Evolutionary conservation across 352 stramenopile species (phyloP).

Genomic region (Thalassiosira hispida): DNA sequence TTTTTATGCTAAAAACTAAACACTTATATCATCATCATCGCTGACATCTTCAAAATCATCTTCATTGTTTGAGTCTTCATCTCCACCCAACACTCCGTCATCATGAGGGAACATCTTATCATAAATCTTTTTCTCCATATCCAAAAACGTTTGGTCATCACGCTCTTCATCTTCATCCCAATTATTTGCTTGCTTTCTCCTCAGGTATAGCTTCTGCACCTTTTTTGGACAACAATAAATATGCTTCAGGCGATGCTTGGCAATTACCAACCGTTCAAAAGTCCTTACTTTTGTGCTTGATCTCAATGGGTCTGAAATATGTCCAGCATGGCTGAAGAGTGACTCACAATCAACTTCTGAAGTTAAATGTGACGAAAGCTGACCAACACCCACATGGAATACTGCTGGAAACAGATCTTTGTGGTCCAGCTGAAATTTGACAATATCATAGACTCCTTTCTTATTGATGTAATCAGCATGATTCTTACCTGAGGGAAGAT

Average conservation of each 20-base stretch:
- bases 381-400: constrained; percentile 8
- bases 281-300: constrained; percentile 10
- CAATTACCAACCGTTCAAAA: constrained; percentile 28
- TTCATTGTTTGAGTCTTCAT: too few relatives aligned
- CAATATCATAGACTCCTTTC: constrained; percentile 32
- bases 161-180: constrained; percentile 27
- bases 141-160: constrained; percentile 21
- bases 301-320: constrained; percentile 22
- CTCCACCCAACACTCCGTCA: background rate
- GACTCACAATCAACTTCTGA: constrained; percentile 38
- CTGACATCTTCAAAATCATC: constrained; percentile 12
- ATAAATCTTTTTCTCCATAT: constrained; percentile 21
- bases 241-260: constrained; percentile 20
- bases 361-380: constrained; percentile 22
- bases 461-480: constrained; percentile 30
- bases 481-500: constrained; percentile 20
- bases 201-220: constrained; percentile 13
- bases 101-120: constrained; percentile 11
- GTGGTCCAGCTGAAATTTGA: constrained; percentile 22
- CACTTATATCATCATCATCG: constrained; percentile 7
- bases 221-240: constrained; percentile 27
- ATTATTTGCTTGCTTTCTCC: constrained; percentile 7
- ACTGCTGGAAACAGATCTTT: constrained; percentile 4
- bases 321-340: constrained; percentile 33
- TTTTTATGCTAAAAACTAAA: constrained; percentile 2